phyloP scores from a whole-genome alignment of 495 filamentous ascomycete genomes.

The Aspergillus taichungensis region DNA sequence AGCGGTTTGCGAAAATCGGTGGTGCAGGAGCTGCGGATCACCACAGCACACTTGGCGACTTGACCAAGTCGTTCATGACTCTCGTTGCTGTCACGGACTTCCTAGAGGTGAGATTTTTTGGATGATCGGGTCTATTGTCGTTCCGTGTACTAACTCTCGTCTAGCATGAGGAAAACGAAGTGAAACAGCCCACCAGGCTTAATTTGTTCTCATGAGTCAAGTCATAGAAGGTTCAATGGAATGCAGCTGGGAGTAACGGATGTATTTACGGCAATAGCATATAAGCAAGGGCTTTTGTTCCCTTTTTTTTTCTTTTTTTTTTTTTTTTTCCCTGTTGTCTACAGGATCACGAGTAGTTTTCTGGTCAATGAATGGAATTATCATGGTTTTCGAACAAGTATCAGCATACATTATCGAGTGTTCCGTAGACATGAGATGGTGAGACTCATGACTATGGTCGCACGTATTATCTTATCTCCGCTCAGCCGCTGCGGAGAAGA shows the following conservation, averaged over 20 bases:
- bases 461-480: slow-evolving; percentile 24
- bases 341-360: background rate
- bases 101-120: slow-evolving; percentile 42
- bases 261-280: slow-evolving; percentile 10
- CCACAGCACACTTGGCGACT: slow-evolving; percentile 34
- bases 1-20: slow-evolving; percentile 76
- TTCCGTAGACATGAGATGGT: no score
- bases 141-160: background rate
- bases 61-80: slow-evolving; percentile 53
- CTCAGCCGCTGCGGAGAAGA: slow-evolving; percentile 10
- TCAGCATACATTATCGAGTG: no score
- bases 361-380: no score
- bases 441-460: background rate
- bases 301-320: background rate
- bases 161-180: slow-evolving; percentile 36
- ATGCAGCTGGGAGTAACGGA: slow-evolving; percentile 1
- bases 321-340: no score
- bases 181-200: slow-evolving; percentile 21
- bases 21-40: slow-evolving; percentile 31
- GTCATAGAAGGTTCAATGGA: background rate
- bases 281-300: slow-evolving; percentile 2
- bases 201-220: slow-evolving; percentile 31
- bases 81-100: slow-evolving; percentile 53
- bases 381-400: no score
- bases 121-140: background rate